Base-by-base conservation (phyloP, 768 basidiomycete genomes). In the Hygrophorus russula region DNA sequence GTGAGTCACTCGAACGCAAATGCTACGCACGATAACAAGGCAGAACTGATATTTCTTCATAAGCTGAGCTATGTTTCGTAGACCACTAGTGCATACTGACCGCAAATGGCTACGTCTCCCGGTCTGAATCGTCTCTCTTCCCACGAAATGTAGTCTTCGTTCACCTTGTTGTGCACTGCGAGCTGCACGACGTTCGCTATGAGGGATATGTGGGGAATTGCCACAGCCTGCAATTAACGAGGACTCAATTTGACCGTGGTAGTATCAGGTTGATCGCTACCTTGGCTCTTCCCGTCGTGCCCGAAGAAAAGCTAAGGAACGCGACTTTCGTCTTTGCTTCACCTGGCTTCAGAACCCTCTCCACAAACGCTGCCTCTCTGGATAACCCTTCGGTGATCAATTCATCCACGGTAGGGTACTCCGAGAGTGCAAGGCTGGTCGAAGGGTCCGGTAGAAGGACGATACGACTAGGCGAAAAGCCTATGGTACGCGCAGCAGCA, bases 241-340 rank as follows among this genome's bases (percentile, higher is more conserved):
- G n/a, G 7, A 41, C 29, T 2, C 44, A 14, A 39, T 14, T 30
- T 20, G 17, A 41, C 15, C 13, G 14, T 18, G 9, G 12, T 19
- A 36, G n/a, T 39, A 12, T 15, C 20, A 9, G 14, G 2, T 13
- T 27, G 36, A 41, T 15, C 18, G 13, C 12, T 34, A 77, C 79
- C 72, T 86, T 82, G 0, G 83, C 82, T 46, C 64, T 73, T 1
- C 83, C 83, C 2, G 83, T 86, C 0, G 83, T 86, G 45, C 72
- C 72, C n/a, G 80, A 82, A 0, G 82, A 84, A 53, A 84, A 85
- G 53, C 71, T 77, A 17, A 84, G 59, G 47, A 84, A 74, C 0
- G 82, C 83, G 10, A 86, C 54, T 53, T 81, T 85, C 9, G 70
- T 78, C 58, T 67, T 80, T 13, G 64, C 81, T 59, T 85, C 83